Base-by-base conservation (phyloP, 345 rosid species). In the Brassica cretica region DNA sequence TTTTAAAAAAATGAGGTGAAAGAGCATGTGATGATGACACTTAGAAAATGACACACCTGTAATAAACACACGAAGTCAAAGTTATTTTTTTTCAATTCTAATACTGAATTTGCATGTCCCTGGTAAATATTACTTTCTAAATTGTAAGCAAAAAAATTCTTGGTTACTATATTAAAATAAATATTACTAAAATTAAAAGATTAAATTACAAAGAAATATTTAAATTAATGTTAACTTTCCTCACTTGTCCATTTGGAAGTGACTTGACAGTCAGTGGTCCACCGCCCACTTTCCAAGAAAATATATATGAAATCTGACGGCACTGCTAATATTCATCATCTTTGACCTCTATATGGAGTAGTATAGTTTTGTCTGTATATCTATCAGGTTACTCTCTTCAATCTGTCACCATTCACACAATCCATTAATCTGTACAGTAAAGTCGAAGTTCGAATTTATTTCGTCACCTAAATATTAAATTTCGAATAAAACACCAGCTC, bases 231-330 rank as follows among this genome's bases (percentile, higher is more conserved):
- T 35, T 16, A 63, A 53, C 11, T 15, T 15, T 46, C 24, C n/a
- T 64, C 70, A 51, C 59, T 77, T 70, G 56, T 19, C 66, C 66
- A 55, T 72, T 59, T 78, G 77, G 79, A 75, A 74, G 83, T 75
- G 84, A 84, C 86, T 65, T 77, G 46, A 75, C 84, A 44, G 75
- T 68, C 60, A 72, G 46, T 73, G 70, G 74, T 66, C 73, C 72
- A 44, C 74, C 60, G 49, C 62, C 67, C 53, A 79, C 80, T 80
- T 80, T 72, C 62, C 85, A 59, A 73, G 65, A 79, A 73, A 15
- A 73, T 66, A 68, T 78, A 72, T 67, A 66, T 10, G 3, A 68
- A 44, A 56, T 56, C 60, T 77, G 76, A 71, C 71, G 7, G 24
- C 44, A 46, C 55, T 46, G 19, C 55, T 78, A 65, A 51, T 46